Conservation (phyloP, 805 yeast genomes). For the Henningerozyma blattae region DNA sequence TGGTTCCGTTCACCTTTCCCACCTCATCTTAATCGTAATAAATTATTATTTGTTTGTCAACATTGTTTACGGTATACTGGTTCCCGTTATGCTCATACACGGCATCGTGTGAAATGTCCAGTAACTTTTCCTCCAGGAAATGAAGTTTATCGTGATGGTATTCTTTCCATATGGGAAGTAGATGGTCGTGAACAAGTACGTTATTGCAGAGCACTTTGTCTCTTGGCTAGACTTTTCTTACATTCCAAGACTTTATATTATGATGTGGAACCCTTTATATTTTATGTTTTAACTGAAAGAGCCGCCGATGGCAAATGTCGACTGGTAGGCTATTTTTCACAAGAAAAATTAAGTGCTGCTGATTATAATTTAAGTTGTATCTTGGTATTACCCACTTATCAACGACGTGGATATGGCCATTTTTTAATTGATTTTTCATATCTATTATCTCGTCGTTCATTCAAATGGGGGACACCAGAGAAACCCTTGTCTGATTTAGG, state of each 20-base stretch:
- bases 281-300: slow-evolving; percentile 70
- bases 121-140: slow-evolving; percentile 76
- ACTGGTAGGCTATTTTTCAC: slow-evolving; percentile 90
- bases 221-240: slow-evolving; percentile 77
- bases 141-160: slow-evolving; percentile 67
- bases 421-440: slow-evolving; percentile 85
- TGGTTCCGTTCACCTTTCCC: slow-evolving; percentile 96
- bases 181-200: slow-evolving; percentile 77
- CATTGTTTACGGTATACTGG: slow-evolving; percentile 71
- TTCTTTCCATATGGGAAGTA: slow-evolving; percentile 73
- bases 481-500: slow-evolving; percentile 88
- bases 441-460: slow-evolving; percentile 60
- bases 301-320: slow-evolving; percentile 35
- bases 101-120: slow-evolving; percentile 71
- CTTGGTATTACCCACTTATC: slow-evolving; percentile 76
- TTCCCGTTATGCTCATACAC: slow-evolving; percentile 48
- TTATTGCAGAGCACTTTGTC: slow-evolving; percentile 83
- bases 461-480: slow-evolving; percentile 82
- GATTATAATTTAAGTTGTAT: slow-evolving; percentile 85
- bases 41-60: slow-evolving; percentile 66
- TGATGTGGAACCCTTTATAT: slow-evolving; percentile 91
- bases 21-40: slow-evolving; percentile 57
- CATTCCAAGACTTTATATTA: slow-evolving; percentile 87
- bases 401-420: slow-evolving; percentile 81
- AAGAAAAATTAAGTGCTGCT: slow-evolving; percentile 62